These are phyloP conservation scores for Andrographis paniculata DNA, from an alignment of 305 asterid species.

Conservation along the genomic window DNA sequence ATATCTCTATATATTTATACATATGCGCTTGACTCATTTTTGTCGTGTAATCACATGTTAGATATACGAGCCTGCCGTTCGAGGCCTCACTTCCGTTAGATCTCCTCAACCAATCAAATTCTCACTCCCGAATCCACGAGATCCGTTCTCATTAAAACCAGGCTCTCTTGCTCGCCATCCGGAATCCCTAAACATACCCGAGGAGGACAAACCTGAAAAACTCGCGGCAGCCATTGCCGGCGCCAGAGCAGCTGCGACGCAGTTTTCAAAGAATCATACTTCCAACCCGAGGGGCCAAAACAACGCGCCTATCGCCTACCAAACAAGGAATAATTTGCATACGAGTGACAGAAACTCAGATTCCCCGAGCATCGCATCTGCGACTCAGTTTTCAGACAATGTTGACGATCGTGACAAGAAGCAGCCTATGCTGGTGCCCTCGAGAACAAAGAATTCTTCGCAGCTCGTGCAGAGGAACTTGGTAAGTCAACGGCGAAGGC, in stretches of 20 bases:
- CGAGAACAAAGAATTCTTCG: too few relatives aligned
- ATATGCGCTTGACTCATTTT: neutral
- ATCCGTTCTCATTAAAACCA: slow-evolving; percentile 56
- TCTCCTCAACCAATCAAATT: slow-evolving; percentile 59
- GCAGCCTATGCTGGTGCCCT: too few relatives aligned
- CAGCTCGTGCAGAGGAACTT: too few relatives aligned
- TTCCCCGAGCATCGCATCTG: too few relatives aligned
- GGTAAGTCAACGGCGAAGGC: too few relatives aligned
- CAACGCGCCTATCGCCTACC: slow-evolving; percentile 22
- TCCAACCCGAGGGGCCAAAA: slow-evolving; percentile 6
- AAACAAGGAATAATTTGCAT: slow-evolving; percentile 27
- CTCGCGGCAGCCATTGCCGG: slow-evolving; percentile 69
- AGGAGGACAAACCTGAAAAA: slow-evolving; percentile 36
- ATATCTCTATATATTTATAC: too few relatives aligned
- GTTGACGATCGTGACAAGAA: too few relatives aligned
- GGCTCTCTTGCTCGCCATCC: slow-evolving; percentile 38
- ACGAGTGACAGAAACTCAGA: too few relatives aligned
- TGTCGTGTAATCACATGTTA: slow-evolving; percentile 9
- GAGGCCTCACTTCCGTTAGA: slow-evolving; percentile 55
- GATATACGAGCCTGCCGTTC: slow-evolving; percentile 65
- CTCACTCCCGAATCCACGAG: slow-evolving; percentile 51
- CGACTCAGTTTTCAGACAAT: too few relatives aligned
- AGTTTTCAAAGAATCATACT: slow-evolving; percentile 36
- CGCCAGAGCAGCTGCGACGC: slow-evolving; percentile 78
- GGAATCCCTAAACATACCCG: slow-evolving; percentile 20